phyloP scores from a whole-genome alignment of 2,329 filamentous ascomycete species.

The Xylariaceae sp. region DNA sequence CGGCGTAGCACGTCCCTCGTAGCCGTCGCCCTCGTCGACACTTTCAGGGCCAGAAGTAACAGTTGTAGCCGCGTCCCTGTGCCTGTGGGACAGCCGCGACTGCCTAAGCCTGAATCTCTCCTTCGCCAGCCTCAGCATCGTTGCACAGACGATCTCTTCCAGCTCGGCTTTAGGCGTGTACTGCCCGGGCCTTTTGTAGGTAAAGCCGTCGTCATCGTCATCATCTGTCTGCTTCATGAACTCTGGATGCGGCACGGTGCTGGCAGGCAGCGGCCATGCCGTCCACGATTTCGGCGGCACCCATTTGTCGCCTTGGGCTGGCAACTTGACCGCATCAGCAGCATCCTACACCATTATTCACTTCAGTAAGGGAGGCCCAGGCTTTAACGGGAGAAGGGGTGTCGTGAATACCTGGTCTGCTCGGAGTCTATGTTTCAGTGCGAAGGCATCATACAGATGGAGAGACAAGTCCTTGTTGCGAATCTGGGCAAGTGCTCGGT shows the following conservation, averaged over 20 bases:
- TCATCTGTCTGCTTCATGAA: slow-evolving; percentile 41
- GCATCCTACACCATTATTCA: too few relatives aligned
- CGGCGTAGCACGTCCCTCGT: slow-evolving; percentile 12
- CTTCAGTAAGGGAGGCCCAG: too few relatives aligned
- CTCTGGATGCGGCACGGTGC: slow-evolving; percentile 53
- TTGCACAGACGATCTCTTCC: slow-evolving; percentile 64
- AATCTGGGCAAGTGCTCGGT: slow-evolving; percentile 56
- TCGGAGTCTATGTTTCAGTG: slow-evolving; percentile 53
- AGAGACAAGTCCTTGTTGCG: slow-evolving; percentile 62
- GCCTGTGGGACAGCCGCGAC: too few relatives aligned
- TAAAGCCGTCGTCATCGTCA: slow-evolving; percentile 41
- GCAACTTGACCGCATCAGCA: slow-evolving; percentile 24
- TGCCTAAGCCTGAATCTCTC: slow-evolving; percentile 48
- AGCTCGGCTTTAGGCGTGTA: slow-evolving; percentile 54
- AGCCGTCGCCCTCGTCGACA: slow-evolving; percentile 15
- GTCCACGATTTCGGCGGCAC: slow-evolving; percentile 62
- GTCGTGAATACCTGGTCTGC: too few relatives aligned
- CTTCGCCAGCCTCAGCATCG: slow-evolving; percentile 62
- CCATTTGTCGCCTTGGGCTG: slow-evolving; percentile 36
- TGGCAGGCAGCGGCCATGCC: slow-evolving; percentile 71
- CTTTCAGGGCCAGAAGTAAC: slow-evolving; percentile 7
- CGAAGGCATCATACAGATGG: slow-evolving; percentile 76
- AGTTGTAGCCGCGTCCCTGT: slow-evolving; percentile 13
- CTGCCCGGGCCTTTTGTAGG: slow-evolving; percentile 39
- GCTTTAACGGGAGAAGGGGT: too few relatives aligned